Evolutionary conservation across 495 filamentous ascomycete genomes (phyloP).

Genomic region (Stereocaulon alpinum): DNA sequence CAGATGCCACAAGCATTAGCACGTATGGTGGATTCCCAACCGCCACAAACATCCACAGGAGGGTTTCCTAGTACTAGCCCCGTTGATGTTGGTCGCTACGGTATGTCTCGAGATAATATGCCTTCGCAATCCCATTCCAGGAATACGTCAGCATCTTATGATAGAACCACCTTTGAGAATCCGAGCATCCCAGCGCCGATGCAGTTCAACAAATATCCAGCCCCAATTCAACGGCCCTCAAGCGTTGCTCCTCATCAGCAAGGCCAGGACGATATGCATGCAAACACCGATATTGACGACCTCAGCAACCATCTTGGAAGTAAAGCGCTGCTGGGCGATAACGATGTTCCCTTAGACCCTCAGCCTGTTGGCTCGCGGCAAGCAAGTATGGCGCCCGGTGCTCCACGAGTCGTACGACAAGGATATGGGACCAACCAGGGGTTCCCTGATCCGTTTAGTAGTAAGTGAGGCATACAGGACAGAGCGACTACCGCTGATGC

Average conservation of each 20-base stretch:
- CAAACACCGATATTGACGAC: slow-evolving; percentile 52
- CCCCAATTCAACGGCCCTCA: slow-evolving; percentile 78
- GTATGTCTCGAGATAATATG: slow-evolving; percentile 24
- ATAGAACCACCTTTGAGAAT: slow-evolving; percentile 38
- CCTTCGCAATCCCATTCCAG: slow-evolving; percentile 44
- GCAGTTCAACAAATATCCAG: slow-evolving; percentile 67
- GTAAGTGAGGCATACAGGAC: slow-evolving; percentile 25
- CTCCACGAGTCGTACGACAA: slow-evolving; percentile 15
- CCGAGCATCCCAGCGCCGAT: slow-evolving; percentile 29
- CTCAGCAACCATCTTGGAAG: slow-evolving; percentile 81
- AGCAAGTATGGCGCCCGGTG: slow-evolving; percentile 22
- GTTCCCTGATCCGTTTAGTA: slow-evolving; percentile 42
- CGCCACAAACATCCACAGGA: slow-evolving; percentile 27
- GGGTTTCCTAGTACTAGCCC: slow-evolving; percentile 17
- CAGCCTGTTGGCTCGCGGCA: slow-evolving; percentile 29
- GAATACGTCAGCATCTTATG: slow-evolving; percentile 50
- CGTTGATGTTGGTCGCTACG: slow-evolving; percentile 25
- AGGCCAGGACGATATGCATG: slow-evolving; percentile 31
- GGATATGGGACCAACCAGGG: slow-evolving; percentile 40
- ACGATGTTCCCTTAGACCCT: slow-evolving; percentile 42
- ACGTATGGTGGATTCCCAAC: slow-evolving; percentile 46
- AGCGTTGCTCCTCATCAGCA: slow-evolving; percentile 55
- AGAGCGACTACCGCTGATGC: not conserved
- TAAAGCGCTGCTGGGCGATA: slow-evolving; percentile 82
- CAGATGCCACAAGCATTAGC: slow-evolving; percentile 53